Conservation (phyloP, 2,329 filamentous ascomycete genomes). For the Annulohypoxylon truncatum region DNA sequence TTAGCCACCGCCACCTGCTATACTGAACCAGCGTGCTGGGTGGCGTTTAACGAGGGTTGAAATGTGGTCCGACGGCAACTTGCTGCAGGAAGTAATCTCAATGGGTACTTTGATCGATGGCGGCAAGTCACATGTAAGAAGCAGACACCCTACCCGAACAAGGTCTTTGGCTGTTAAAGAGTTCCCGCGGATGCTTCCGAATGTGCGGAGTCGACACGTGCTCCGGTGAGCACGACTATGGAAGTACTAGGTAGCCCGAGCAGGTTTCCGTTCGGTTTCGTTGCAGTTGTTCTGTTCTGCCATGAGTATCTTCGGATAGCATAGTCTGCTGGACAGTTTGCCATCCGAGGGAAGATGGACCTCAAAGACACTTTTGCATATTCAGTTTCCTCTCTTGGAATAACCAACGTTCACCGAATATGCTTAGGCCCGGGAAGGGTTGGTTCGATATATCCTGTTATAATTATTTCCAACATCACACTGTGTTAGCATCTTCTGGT, state of each 20-base stretch:
- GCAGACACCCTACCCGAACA: constrained; percentile 28
- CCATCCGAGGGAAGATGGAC: background rate
- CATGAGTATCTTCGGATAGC: background rate
- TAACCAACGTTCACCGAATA: background rate
- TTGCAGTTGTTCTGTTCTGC: constrained; percentile 1
- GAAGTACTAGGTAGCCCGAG: constrained; percentile 1
- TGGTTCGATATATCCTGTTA: background rate
- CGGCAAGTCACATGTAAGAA: constrained; percentile 24
- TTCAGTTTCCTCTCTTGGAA: background rate
- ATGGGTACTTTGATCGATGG: background rate
- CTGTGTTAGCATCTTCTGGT: background rate
- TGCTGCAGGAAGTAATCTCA: background rate
- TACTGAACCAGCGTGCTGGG: background rate
- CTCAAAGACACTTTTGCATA: background rate
- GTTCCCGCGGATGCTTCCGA: constrained; percentile 30
- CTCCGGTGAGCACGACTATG: constrained; percentile 5
- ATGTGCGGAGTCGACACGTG: constrained; percentile 34
- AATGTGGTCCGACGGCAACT: background rate
- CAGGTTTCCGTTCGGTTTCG: constrained; percentile 11
- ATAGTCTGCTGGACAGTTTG: background rate
- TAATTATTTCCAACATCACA: background rate
- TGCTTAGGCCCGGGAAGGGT: background rate
- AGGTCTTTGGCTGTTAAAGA: background rate
- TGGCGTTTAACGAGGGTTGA: background rate
- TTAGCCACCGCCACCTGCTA: background rate